Conservation (phyloP, 2,329 filamentous ascomycete genomes). For the Pyrenochaeta sp. region DNA sequence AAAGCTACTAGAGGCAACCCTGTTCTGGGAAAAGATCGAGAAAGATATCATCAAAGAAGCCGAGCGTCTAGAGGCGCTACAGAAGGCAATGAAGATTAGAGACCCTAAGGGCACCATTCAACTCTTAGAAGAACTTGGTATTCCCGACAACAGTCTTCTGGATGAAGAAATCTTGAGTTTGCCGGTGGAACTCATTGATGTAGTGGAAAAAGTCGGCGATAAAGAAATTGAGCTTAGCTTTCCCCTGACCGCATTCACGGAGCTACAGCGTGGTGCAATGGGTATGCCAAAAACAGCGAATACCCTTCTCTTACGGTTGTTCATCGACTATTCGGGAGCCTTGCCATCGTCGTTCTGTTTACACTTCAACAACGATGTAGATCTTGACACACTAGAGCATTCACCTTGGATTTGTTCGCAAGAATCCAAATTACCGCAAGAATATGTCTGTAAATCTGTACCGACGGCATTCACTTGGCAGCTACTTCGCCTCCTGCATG, state of each 20-base stretch:
- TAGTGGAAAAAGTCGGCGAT: conserved; percentile 34
- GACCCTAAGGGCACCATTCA: conserved; percentile 39
- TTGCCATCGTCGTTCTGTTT: conserved; percentile 35
- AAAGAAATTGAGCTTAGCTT: conserved; percentile 42
- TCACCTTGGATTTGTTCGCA: conserved; percentile 26
- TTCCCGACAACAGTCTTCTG: conserved; percentile 32
- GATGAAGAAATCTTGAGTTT: conserved; percentile 39
- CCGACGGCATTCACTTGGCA: conserved; percentile 35
- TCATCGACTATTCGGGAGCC: conserved; percentile 12
- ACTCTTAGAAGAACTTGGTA: conserved; percentile 32
- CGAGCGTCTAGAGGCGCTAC: conserved; percentile 28
- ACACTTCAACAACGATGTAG: conserved; percentile 36
- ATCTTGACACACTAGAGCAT: conserved; percentile 24
- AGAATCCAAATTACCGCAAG: conserved; percentile 19
- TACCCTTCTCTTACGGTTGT: conserved; percentile 35
- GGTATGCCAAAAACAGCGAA: conserved; percentile 32
- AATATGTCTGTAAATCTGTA: conserved; percentile 26
- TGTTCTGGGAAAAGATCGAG: conserved; percentile 31
- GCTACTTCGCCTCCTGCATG: conserved; percentile 30
- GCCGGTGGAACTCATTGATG: conserved; percentile 29
- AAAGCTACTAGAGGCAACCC: conserved; percentile 25
- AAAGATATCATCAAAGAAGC: conserved; percentile 35
- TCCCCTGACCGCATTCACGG: conserved; percentile 28
- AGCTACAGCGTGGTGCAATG: conserved; percentile 36
- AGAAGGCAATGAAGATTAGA: conserved; percentile 29